These are phyloP conservation scores for Prunus campanulata DNA, from an alignment of 306 rosid genomes.

Conservation along the genomic window DNA sequence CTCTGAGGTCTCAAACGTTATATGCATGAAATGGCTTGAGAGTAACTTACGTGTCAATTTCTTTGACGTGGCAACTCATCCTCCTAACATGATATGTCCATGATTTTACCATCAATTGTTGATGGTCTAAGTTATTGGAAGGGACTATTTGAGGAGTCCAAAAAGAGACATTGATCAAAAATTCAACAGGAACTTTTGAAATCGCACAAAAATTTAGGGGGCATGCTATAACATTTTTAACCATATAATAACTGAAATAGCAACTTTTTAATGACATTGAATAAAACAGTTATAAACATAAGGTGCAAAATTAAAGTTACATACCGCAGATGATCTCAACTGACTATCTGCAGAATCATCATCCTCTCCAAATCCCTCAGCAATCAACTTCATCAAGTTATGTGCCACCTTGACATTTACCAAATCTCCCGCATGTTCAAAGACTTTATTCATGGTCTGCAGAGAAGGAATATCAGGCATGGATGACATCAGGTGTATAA, in stretches of 20 bases:
- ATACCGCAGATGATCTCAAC: conserved; percentile 95
- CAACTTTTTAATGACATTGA: conserved; percentile 3
- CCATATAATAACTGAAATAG: background rate
- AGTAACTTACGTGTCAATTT: too few relatives aligned
- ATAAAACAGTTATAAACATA: background rate
- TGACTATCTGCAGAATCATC: conserved; percentile 76
- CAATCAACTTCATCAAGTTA: conserved; percentile 93
- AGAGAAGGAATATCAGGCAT: conserved; percentile 6
- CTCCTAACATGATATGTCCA: too few relatives aligned
- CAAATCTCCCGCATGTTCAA: conserved; percentile 96
- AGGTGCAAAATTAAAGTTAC: conserved; percentile 33
- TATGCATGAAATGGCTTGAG: too few relatives aligned
- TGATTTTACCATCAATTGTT: too few relatives aligned
- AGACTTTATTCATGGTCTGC: too few relatives aligned
- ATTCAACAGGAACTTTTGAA: background rate
- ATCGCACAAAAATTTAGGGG: background rate
- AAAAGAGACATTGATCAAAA: background rate
- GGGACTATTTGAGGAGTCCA: background rate
- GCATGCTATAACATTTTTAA: background rate
- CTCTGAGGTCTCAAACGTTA: too few relatives aligned
- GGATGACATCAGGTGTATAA: background rate
- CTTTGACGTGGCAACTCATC: too few relatives aligned
- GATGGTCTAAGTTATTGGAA: too few relatives aligned
- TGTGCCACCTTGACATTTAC: conserved; percentile 96
- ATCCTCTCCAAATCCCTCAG: conserved; percentile 97